phyloP scores from a whole-genome alignment of 192 early-diverging fungal species.

The Dissophora globulifera region DNA sequence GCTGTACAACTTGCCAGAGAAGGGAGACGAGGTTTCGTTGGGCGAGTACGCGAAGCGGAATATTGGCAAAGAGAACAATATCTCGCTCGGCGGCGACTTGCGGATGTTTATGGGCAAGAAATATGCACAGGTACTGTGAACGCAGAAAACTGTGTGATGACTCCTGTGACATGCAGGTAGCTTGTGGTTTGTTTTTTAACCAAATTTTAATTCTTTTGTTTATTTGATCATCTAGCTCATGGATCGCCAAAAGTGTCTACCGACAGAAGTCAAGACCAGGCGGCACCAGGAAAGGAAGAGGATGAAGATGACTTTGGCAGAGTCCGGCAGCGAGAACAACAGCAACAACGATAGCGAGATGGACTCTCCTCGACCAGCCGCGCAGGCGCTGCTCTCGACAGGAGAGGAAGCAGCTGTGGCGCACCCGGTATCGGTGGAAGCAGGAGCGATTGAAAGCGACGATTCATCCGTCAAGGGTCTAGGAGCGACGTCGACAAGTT shows the following conservation, averaged over 20 bases:
- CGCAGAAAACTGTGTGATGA: neutral
- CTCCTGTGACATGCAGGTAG: no score
- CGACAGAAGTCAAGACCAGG: slow-evolving; percentile 38
- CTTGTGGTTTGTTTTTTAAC: neutral
- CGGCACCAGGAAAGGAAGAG: slow-evolving; percentile 41
- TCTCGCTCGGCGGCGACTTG: slow-evolving; percentile 47
- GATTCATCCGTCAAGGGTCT: no score
- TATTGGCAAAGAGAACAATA: slow-evolving; percentile 36
- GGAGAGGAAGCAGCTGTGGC: neutral
- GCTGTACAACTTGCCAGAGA: slow-evolving; percentile 35
- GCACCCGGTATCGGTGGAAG: no score
- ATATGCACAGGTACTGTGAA: slow-evolving; percentile 26
- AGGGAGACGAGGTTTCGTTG: slow-evolving; percentile 16
- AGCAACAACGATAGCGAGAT: slow-evolving; percentile 29
- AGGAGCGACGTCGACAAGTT: no score
- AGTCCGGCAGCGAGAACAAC: slow-evolving; percentile 45
- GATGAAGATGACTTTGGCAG: slow-evolving; percentile 17
- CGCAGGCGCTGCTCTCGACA: neutral
- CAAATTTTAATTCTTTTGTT: neutral
- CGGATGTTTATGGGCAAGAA: slow-evolving; percentile 54
- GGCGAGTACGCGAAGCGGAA: slow-evolving; percentile 42
- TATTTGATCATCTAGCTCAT: slow-evolving; percentile 19
- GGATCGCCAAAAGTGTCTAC: slow-evolving; percentile 49
- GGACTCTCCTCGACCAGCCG: slow-evolving; percentile 9
- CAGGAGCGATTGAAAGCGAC: no score